Evolutionary conservation across 805 yeast genomes (phyloP).

Genomic region (Barnettozyma californica): DNA sequence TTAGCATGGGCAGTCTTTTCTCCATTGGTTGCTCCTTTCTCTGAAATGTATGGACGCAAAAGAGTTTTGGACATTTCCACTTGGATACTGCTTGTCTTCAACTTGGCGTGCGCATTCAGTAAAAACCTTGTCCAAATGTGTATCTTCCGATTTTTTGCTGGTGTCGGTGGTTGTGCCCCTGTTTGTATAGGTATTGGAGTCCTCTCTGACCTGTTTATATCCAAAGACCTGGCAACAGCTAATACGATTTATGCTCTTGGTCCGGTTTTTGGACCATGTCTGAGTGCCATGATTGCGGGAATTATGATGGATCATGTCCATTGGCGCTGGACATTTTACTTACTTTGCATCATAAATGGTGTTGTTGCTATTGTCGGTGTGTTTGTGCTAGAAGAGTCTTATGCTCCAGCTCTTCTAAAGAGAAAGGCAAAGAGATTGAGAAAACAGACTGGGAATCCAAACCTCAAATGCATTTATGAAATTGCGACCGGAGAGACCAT

Average conservation of each 20-base stretch:
- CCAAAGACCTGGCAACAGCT: conserved; percentile 46
- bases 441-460: conserved; percentile 46
- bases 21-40: conserved; percentile 52
- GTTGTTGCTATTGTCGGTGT: conserved; percentile 27
- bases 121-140: conserved; percentile 32
- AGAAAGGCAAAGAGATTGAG: conserved; percentile 33
- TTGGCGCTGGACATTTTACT: conserved; percentile 65
- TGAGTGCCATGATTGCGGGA: conserved; percentile 55
- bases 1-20: conserved; percentile 36
- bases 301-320: conserved; percentile 42
- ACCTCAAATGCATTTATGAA: conserved; percentile 56
- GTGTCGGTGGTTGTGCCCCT: conserved; percentile 62
- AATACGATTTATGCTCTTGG: conserved; percentile 47
- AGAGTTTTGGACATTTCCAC: conserved; percentile 46
- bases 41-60: conserved; percentile 53
- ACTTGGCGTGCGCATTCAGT: neutral
- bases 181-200: conserved; percentile 67
- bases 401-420: neutral
- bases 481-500: conserved; percentile 44
- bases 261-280: conserved; percentile 52
- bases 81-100: conserved; percentile 34
- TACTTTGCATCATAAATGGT: conserved; percentile 49
- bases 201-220: conserved; percentile 52
- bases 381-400: neutral
- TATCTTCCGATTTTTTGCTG: conserved; percentile 56